Evolutionary conservation across 768 basidiomycete genomes (phyloP).

Genomic region (Leccinum pellstonianum): DNA sequence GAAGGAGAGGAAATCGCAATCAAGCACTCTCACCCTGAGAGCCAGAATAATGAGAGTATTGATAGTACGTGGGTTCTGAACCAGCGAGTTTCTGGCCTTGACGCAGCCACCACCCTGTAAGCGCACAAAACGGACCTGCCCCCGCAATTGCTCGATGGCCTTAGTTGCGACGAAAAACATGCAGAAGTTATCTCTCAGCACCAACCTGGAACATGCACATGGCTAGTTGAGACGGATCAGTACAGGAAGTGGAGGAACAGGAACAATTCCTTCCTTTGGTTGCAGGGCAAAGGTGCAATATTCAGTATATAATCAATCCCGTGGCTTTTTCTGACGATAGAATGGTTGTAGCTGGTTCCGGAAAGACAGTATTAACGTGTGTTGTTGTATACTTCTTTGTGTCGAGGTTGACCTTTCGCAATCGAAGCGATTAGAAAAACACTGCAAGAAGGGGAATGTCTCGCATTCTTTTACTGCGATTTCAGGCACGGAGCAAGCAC

Average conservation of each 20-base stretch:
- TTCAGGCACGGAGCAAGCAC: conserved; percentile 6
- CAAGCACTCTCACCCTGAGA: not conserved
- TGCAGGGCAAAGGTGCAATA: conserved; percentile 6
- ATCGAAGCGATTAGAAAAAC: not conserved
- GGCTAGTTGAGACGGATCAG: conserved; percentile 1
- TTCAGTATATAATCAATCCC: not conserved
- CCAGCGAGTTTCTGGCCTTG: not conserved
- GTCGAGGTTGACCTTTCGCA: not conserved
- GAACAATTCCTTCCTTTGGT: conserved; percentile 6
- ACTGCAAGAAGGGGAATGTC: not conserved
- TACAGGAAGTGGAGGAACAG: conserved; percentile 1
- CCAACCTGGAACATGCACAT: conserved; percentile 7
- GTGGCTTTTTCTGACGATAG: not conserved
- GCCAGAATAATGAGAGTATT: not conserved
- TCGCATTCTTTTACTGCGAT: conserved; percentile 22
- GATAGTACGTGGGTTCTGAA: not conserved
- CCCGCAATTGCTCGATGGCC: conserved; percentile 1
- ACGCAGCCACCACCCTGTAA: not conserved
- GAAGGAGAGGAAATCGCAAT: not conserved
- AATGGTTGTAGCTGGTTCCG: conserved; percentile 13
- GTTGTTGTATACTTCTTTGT: not conserved
- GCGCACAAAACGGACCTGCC: not conserved
- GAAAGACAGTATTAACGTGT: conserved; percentile 19
- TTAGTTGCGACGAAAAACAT: conserved; percentile 1
- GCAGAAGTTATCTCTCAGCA: not conserved